Percentiles rank a stretch among this genome's conserved stretches.
Evolutionary conservation across 2,329 filamentous ascomycete species (phyloP).

Genomic region (Tolypocladium ophioglossoides): DNA sequence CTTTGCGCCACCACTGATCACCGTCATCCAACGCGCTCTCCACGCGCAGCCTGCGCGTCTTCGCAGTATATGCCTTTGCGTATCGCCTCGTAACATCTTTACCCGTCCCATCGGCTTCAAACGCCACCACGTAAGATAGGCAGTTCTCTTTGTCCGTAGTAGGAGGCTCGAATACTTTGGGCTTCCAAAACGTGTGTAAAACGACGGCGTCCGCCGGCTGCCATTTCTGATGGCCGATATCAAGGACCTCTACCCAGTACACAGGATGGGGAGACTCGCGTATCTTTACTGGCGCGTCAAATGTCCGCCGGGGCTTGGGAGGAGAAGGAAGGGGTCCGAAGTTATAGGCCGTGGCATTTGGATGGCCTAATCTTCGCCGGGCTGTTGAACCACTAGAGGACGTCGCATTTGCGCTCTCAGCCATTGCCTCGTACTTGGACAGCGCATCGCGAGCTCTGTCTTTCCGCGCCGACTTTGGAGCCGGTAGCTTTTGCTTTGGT

Average conservation of each 20-base stretch:
- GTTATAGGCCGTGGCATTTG: slow-evolving; percentile 41
- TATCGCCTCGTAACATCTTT: slow-evolving; percentile 85
- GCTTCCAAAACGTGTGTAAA: slow-evolving; percentile 64
- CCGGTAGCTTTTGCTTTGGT: slow-evolving; percentile 18
- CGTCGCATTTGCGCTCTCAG: slow-evolving; percentile 23
- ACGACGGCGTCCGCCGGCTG: slow-evolving; percentile 78
- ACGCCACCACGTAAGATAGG: slow-evolving; percentile 76
- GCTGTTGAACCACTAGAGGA: slow-evolving; percentile 24
- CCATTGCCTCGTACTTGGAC: slow-evolving; percentile 22
- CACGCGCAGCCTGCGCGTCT: slow-evolving; percentile 73
- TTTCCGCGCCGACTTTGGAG: slow-evolving; percentile 18
- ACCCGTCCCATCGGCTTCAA: slow-evolving; percentile 67
- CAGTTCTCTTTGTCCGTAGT: slow-evolving; percentile 64
- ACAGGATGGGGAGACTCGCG: slow-evolving; percentile 70
- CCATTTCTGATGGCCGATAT: slow-evolving; percentile 83
- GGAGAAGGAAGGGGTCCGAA: slow-evolving; percentile 33
- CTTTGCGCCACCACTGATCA: slow-evolving; percentile 42
- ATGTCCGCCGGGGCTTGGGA: slow-evolving; percentile 18
- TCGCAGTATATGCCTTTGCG: slow-evolving; percentile 78
- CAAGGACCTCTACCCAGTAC: slow-evolving; percentile 92
- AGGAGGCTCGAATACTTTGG: slow-evolving; percentile 71
- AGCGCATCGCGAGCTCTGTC: slow-evolving; percentile 16
- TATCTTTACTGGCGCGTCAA: slow-evolving; percentile 31
- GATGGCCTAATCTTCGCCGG: slow-evolving; percentile 40
- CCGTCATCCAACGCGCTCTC: slow-evolving; percentile 46